Percentiles rank a stretch among this genome's conserved stretches.
phyloP scores from a whole-genome alignment of 1,139 yeast genomes.

The Ogataea hybrid region DNA sequence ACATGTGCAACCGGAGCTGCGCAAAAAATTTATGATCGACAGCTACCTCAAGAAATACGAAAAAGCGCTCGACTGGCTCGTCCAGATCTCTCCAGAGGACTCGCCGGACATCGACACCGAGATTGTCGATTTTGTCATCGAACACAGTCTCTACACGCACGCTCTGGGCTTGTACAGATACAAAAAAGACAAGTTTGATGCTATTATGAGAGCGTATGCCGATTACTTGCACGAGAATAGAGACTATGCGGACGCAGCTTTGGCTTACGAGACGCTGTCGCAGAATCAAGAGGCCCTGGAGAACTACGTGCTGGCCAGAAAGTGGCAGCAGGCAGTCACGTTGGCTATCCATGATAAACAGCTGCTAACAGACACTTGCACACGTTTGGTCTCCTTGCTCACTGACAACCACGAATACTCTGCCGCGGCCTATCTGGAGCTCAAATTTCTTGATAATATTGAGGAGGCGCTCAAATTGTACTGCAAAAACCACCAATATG shows the following conservation, averaged over 20 bases:
- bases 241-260: constrained; percentile 69
- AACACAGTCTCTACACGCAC: constrained; percentile 68
- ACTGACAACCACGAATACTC: constrained; percentile 70
- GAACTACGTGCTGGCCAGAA: constrained; percentile 64
- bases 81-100: constrained; percentile 42
- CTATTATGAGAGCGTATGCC: constrained; percentile 63
- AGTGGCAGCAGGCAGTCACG: constrained; percentile 83
- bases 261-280: constrained; percentile 69
- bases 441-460: constrained; percentile 56
- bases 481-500: constrained; percentile 75
- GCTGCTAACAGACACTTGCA: constrained; percentile 45
- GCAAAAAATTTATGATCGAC: constrained; percentile 78
- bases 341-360: constrained; percentile 47
- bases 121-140: constrained; percentile 63
- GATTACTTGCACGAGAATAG: constrained; percentile 51
- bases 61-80: constrained; percentile 68
- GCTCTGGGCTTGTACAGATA: constrained; percentile 67
- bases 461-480: constrained; percentile 63
- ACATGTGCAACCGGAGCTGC: constrained; percentile 61
- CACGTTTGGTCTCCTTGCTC: constrained; percentile 56
- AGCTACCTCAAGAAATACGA: constrained; percentile 65
- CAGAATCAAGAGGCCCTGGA: constrained; percentile 61
- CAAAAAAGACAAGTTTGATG: constrained; percentile 52
- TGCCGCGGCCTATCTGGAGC: constrained; percentile 82
- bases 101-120: constrained; percentile 49